Evolutionary conservation across 192 early-diverging fungal genomes (phyloP).

Genomic region (Chytriomyces hyalinus): DNA sequence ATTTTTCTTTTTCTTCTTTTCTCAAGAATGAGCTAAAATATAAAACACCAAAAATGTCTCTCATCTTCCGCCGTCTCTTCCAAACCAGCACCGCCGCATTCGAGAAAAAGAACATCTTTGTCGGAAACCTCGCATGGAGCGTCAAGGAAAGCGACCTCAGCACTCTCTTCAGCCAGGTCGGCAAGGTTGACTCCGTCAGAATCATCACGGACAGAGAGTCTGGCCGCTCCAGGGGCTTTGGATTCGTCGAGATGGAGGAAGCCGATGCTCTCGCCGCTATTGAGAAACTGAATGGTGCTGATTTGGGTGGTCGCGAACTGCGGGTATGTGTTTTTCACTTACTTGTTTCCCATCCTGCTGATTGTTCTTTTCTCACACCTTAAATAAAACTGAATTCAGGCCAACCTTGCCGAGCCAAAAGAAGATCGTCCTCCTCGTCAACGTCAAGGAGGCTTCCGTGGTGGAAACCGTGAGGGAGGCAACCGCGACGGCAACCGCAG

Average conservation of each 20-base stretch:
- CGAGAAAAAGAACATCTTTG: constrained; percentile 60
- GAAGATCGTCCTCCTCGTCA: background rate
- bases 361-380: background rate
- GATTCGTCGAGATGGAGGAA: constrained; percentile 50
- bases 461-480: constrained; percentile 10
- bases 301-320: constrained; percentile 42
- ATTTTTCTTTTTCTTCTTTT: constrained; percentile 20
- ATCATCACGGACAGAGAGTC: constrained; percentile 73
- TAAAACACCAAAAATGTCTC: constrained; percentile 18
- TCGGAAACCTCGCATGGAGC: constrained; percentile 73
- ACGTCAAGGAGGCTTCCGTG: background rate
- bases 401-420: constrained; percentile 11
- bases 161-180: constrained; percentile 63
- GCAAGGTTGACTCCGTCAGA: constrained; percentile 69
- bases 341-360: background rate
- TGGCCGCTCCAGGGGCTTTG: constrained; percentile 73
- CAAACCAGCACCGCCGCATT: background rate
- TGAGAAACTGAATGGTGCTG: constrained; percentile 41
- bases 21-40: background rate
- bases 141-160: constrained; percentile 63
- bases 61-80: constrained; percentile 23
- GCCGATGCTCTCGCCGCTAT: constrained; percentile 38
- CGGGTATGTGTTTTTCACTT: constrained; percentile 34
- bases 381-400: constrained; percentile 1
- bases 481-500: background rate